Evolutionary conservation across 2,329 filamentous ascomycete genomes (phyloP).

Genomic region (Aureobasidium leucospermi): DNA sequence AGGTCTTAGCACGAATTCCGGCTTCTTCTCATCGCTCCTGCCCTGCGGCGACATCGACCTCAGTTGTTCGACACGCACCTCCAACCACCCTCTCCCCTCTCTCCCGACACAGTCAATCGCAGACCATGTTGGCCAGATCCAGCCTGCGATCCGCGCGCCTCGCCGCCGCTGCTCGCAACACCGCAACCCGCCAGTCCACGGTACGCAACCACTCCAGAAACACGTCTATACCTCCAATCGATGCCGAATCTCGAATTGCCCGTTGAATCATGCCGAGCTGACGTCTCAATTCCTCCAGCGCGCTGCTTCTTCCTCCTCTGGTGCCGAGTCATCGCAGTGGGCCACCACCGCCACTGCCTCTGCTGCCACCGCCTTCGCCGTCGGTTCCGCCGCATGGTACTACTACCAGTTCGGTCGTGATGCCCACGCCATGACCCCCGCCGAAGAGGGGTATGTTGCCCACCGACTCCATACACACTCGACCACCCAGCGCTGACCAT

Average conservation of each 20-base stretch:
- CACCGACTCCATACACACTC: neutral
- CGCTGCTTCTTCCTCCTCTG: conserved; percentile 64
- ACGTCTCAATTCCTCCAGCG: conserved; percentile 33
- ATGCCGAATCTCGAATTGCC: conserved; percentile 24
- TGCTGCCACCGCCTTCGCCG: conserved; percentile 77
- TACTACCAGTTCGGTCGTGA: conserved; percentile 90
- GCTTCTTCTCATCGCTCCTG: neutral
- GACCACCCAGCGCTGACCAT: neutral
- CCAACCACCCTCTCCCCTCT: neutral
- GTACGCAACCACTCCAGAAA: conserved; percentile 26
- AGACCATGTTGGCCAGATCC: conserved; percentile 81
- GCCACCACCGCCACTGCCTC: conserved; percentile 80
- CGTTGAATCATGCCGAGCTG: neutral
- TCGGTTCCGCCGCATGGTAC: conserved; percentile 93
- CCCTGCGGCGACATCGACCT: neutral
- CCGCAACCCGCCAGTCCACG: conserved; percentile 39
- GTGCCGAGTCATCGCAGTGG: conserved; percentile 63
- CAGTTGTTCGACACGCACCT: conserved; percentile 4
- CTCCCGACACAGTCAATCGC: conserved; percentile 12
- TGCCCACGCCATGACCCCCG: conserved; percentile 81
- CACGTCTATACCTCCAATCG: conserved; percentile 1
- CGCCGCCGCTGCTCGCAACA: conserved; percentile 70
- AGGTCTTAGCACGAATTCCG: neutral
- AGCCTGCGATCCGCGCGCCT: conserved; percentile 82
- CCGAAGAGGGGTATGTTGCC: conserved; percentile 89